These are phyloP conservation scores for Nematodospora valgi DNA, from an alignment of 805 yeast species.

Conservation along the genomic window DNA sequence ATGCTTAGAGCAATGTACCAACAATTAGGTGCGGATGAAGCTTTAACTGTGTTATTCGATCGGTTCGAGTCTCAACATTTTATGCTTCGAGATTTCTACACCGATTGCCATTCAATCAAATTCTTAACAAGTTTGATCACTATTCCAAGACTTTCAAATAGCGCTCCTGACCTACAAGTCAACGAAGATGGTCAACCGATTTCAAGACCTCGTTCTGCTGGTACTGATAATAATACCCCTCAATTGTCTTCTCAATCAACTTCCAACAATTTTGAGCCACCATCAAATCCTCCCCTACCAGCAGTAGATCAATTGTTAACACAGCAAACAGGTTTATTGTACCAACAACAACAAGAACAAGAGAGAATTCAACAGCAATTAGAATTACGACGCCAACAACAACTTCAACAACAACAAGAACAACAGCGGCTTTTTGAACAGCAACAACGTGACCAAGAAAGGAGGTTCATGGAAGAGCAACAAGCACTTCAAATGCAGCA, in stretches of 20 bases:
- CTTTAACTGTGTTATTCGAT: constrained; percentile 67
- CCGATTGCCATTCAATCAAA: constrained; percentile 83
- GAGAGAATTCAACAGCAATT: constrained; percentile 57
- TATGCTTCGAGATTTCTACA: constrained; percentile 74
- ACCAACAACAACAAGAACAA: constrained; percentile 58
- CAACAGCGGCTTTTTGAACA: constrained; percentile 74
- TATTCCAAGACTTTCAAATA: constrained; percentile 62
- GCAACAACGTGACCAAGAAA: constrained; percentile 68
- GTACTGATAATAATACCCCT: constrained; percentile 18
- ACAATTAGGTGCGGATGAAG: constrained; percentile 70
- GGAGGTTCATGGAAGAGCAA: constrained; percentile 67
- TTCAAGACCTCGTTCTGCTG: constrained; percentile 29
- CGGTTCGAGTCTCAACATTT: constrained; percentile 73
- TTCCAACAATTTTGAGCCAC: constrained; percentile 15
- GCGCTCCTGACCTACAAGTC: constrained; percentile 56
- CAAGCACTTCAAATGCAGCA: constrained; percentile 64
- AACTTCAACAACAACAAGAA: constrained; percentile 62
- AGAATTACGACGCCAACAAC: constrained; percentile 61
- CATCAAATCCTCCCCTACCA: constrained; percentile 35
- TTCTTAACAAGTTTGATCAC: constrained; percentile 78
- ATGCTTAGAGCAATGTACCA: constrained; percentile 88
- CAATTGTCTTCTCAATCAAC: constrained; percentile 45
- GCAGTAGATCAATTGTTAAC: constrained; percentile 33
- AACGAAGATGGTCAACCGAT: constrained; percentile 41
- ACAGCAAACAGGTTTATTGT: constrained; percentile 55